Evolutionary conservation across 768 basidiomycete species (phyloP).

Genomic region (Collybia sordida): DNA sequence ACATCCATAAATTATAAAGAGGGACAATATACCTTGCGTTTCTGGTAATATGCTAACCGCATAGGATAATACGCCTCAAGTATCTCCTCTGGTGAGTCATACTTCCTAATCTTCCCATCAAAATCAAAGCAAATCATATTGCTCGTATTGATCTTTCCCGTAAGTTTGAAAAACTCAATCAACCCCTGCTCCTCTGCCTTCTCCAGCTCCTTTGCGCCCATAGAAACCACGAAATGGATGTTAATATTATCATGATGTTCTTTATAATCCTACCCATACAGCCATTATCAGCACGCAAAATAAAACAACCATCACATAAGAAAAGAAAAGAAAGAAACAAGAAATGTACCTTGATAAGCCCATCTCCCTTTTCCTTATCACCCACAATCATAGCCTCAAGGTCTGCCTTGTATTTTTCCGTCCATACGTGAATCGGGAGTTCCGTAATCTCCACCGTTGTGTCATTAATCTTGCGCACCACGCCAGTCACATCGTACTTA

Average conservation of each 20-base stretch:
- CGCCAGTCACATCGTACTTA: conserved; percentile 81
- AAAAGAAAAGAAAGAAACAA: background rate
- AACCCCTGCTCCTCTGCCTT: conserved; percentile 91
- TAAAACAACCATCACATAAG: too few relatives aligned
- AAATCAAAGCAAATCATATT: conserved; percentile 99
- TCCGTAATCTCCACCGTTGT: conserved; percentile 95
- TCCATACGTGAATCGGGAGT: conserved; percentile 95
- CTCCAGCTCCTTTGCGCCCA: conserved; percentile 77
- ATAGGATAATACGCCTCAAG: conserved; percentile 90
- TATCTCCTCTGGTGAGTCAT: conserved; percentile 86
- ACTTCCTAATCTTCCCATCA: conserved; percentile 94
- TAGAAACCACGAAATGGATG: conserved; percentile 83
- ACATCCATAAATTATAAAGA: background rate
- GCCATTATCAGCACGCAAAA: background rate
- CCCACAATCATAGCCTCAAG: conserved; percentile 82
- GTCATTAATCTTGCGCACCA: conserved; percentile 74
- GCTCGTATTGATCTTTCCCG: conserved; percentile 77
- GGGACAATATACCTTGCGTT: conserved; percentile 72
- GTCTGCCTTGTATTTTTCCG: conserved; percentile 87
- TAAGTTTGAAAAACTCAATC: conserved; percentile 88
- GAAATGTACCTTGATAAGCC: conserved; percentile 71
- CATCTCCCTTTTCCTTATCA: conserved; percentile 68
- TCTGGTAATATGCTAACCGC: conserved; percentile 89
- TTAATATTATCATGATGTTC: conserved; percentile 94
- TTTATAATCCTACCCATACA: conserved; percentile 85